Percentiles rank a stretch among this genome's conserved stretches.
These are phyloP conservation scores for Pleurotus citrinopileatus DNA, from an alignment of 768 basidiomycete genomes.

Conservation along the genomic window DNA sequence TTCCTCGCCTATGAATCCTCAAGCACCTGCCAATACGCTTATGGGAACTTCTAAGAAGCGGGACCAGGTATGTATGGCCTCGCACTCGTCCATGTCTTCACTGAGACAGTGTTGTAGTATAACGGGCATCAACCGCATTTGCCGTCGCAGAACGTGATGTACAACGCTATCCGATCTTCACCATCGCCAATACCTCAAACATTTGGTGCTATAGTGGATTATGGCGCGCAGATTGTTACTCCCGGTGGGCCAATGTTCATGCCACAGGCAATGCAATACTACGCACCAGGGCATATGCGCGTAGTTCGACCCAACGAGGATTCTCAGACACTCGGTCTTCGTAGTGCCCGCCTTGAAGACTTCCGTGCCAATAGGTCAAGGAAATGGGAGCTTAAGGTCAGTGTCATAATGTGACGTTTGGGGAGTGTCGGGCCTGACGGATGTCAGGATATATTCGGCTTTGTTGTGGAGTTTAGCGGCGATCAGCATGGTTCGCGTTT, in stretches of 20 bases:
- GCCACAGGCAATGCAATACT: slow-evolving; percentile 30
- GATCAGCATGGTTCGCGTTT: slow-evolving; percentile 99
- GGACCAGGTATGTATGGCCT: slow-evolving; percentile 44
- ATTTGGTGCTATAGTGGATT: slow-evolving; percentile 47
- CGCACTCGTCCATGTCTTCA: slow-evolving; percentile 13
- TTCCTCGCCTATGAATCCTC: slow-evolving; percentile 44
- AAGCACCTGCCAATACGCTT: slow-evolving; percentile 41
- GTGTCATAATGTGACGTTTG: slow-evolving; percentile 17
- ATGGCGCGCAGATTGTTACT: slow-evolving; percentile 42
- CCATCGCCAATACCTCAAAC: slow-evolving; percentile 41
- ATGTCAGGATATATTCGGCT: slow-evolving; percentile 71
- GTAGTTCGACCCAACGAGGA: slow-evolving; percentile 44
- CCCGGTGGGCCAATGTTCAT: slow-evolving; percentile 43
- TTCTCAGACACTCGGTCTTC: slow-evolving; percentile 34
- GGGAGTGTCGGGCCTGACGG: neutral
- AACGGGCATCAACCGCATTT: slow-evolving; percentile 44
- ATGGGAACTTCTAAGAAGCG: slow-evolving; percentile 53
- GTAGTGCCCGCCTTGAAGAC: slow-evolving; percentile 79
- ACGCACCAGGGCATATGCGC: slow-evolving; percentile 34
- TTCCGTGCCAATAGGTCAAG: slow-evolving; percentile 78
- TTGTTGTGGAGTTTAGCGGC: slow-evolving; percentile 86
- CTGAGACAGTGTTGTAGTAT: slow-evolving; percentile 27
- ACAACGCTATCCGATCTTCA: slow-evolving; percentile 37
- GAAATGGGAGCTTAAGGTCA: slow-evolving; percentile 79
- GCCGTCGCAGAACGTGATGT: slow-evolving; percentile 36